Base-by-base conservation (phyloP, 805 yeast genomes). In the Nematodospora valgi region DNA sequence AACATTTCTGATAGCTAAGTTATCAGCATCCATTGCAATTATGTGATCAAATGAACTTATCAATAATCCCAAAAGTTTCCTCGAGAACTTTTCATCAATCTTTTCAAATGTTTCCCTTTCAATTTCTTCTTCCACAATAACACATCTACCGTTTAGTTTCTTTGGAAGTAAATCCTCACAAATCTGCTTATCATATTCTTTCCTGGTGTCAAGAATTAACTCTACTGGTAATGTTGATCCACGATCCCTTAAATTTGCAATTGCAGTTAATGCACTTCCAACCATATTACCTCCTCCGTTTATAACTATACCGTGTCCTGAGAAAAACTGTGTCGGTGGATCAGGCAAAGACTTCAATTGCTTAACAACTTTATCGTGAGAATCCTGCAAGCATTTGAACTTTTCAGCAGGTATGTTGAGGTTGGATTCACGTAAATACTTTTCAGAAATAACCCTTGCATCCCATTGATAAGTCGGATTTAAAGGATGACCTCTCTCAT, bases 251-350 rank as follows among this genome's bases (percentile, higher is more conserved):
- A 62, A 30, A 31, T 61, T 66, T 3, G 49, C 49, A 9, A 62
- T 44, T 15, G 51, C 45, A 1, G 61, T 52, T 22, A 64, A 43
- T 1, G 64, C 62, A 2, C 55, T 48, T 3, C 56, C 56, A 15
- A 62, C 37, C 35, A 48, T 46, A 12, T 41, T 38, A 6, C 56
- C 54, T 6, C 59, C 57, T 6, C 59, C 59, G 18, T 55, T 50
- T n/a, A 64, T 48, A 6, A 62, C 62, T 20, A 64, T 61, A 6
- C 70, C 70, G 12, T 52, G 49, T 5, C 68, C 68, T 2, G 40
- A 36, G 13, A 46, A 50, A 17, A 59, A 39, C n/a, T 48, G 47
- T 8, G 36, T 23, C 4, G 59, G 52, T 4, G 65, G 64, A 2
- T 44, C 38, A 10, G 53, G 43, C 17, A 60, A 36, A 2, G 40